Evolutionary conservation across 345 rosid genomes (phyloP).

Genomic region (Euphorbia tirucalli): DNA sequence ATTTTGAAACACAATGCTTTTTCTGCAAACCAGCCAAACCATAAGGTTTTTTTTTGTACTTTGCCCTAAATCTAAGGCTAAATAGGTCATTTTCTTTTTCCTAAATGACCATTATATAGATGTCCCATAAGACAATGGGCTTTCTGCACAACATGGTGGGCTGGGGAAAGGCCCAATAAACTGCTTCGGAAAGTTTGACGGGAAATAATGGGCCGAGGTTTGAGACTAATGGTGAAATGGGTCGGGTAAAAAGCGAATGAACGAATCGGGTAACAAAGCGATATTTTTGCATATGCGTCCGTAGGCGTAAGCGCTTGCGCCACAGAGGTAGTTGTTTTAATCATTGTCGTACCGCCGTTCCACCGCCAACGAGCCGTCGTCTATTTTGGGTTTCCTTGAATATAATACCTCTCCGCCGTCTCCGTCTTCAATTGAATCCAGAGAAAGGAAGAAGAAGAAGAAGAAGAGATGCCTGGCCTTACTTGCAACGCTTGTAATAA

Average conservation of each 20-base stretch:
- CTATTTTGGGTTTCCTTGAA: background rate
- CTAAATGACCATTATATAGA: too few relatives aligned
- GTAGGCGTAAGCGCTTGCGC: background rate
- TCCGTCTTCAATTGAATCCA: background rate
- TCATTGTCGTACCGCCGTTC: background rate
- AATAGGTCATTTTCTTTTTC: too few relatives aligned
- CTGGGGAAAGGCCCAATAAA: background rate
- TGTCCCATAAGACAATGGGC: too few relatives aligned
- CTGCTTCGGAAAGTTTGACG: too few relatives aligned
- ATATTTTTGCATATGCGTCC: background rate
- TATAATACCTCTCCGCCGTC: background rate
- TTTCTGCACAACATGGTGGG: background rate
- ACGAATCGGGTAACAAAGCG: background rate
- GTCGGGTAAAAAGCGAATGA: background rate
- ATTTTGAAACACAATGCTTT: too few relatives aligned
- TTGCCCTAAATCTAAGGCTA: too few relatives aligned
- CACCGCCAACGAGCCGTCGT: constrained; percentile 16
- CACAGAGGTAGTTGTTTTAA: too few relatives aligned
- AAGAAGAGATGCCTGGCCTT: constrained; percentile 53
- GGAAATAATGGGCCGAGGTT: too few relatives aligned
- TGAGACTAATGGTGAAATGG: background rate
- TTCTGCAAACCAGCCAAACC: too few relatives aligned
- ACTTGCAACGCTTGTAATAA: constrained; percentile 94
- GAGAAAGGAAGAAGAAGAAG: background rate
- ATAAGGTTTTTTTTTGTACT: too few relatives aligned